Evolutionary conservation across 768 basidiomycete species (phyloP), one percentile per base, ranked within the genome.

Genomic region (Termitomyces sp.): DNA sequence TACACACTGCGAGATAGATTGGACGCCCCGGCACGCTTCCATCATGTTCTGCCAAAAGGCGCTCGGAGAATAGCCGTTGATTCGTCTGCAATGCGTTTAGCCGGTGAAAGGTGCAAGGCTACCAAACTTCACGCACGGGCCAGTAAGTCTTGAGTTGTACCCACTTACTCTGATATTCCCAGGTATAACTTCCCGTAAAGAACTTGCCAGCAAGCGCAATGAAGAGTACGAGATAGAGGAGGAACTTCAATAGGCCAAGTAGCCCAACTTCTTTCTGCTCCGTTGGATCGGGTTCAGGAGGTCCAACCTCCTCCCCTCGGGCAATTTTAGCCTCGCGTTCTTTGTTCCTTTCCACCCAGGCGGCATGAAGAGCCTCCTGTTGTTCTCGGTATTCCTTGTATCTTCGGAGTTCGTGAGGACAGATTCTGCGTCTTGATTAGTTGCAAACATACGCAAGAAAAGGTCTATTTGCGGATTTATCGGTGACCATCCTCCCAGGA

Each of bases 391-490:
- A 90, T 67, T 85, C 77, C 65, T 79, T 82, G 71, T 90, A 80
- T 16, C 88, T 90, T 63, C 52, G 57, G 54, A 46, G 42, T 41
- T 63, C 16, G 38, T 60, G 41, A 63, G 51, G 52, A 54, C 12
- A 47, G 27, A 42, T 40, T 46, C 46, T 47, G 35, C 39, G 12
- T n/a, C 49, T 52, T 33, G 33, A 38, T 31, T 48, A n/a, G 51
- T 39, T 56, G 49, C 29, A 68, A 64, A 79, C 85, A 59, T 74
- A 93, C 84, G 83, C 83, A 27, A 95, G 80, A 71, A 91, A 94
- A 9, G 94, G 91, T 56, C 78, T 76, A 72, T 96, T 97, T 29
- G 93, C 91, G 40, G 83, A 71, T 74, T 95, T 96, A 59, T 81
- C 83, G 25, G 87, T 82, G 36, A 95, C 90, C 57, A 59, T 56